Conservation (phyloP, 768 basidiomycete genomes). For the Daedaleopsis nitida region DNA sequence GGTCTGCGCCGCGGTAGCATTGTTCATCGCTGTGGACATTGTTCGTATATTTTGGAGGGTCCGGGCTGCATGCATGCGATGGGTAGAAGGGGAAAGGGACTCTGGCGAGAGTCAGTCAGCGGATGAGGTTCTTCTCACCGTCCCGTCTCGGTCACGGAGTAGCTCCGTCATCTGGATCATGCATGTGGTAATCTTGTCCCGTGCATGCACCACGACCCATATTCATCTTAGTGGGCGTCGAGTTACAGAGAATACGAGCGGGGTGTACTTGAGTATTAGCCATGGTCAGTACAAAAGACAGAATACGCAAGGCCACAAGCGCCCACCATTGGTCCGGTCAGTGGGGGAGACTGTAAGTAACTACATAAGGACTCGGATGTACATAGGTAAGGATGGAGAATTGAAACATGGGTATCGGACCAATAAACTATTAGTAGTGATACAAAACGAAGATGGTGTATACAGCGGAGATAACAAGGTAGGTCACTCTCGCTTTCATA, state of each 20-base stretch:
- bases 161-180: neutral
- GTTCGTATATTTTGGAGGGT: neutral
- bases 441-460: neutral
- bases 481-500: constrained; percentile 38
- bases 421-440: neutral
- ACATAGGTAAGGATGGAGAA: neutral
- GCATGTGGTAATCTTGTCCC: neutral
- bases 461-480: too few relatives aligned
- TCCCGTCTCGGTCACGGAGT: neutral
- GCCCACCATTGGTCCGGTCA: too few relatives aligned
- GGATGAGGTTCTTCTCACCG: neutral
- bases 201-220: neutral
- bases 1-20: neutral
- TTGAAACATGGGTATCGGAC: too few relatives aligned
- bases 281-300: too few relatives aligned
- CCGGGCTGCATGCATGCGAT: neutral
- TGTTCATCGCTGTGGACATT: neutral
- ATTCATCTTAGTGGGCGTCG: too few relatives aligned
- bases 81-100: neutral
- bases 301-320: neutral
- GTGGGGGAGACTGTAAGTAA: too few relatives aligned
- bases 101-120: neutral
- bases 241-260: too few relatives aligned
- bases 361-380: too few relatives aligned
- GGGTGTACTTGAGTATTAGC: too few relatives aligned